phyloP scores from a whole-genome alignment of 129 eudicot species.

The Escallonia herrerae region DNA sequence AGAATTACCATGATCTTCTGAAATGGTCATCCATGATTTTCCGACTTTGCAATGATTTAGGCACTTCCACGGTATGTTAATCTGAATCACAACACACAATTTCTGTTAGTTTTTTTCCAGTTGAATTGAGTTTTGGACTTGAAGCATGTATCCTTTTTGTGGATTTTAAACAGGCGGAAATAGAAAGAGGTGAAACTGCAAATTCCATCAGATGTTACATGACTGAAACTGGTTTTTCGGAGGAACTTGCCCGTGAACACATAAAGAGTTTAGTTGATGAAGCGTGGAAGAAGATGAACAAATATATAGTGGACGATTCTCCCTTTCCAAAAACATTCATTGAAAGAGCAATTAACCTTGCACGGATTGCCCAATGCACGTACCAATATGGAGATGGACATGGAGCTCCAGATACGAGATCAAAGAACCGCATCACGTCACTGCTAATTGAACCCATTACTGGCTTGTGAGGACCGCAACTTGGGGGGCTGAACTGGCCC shows the following conservation, averaged over 20 bases:
- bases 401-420: slow-evolving; percentile 35
- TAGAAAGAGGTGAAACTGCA: slow-evolving; percentile 34
- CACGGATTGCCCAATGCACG: slow-evolving; percentile 30
- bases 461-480: too few species aligned
- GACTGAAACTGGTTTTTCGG: slow-evolving; percentile 32
- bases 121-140: too few species aligned
- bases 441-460: slow-evolving; percentile 27
- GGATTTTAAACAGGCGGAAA: slow-evolving; percentile 15
- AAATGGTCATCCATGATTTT: slow-evolving; percentile 44
- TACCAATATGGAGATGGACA: slow-evolving; percentile 46
- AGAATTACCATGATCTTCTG: slow-evolving; percentile 23
- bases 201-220: slow-evolving; percentile 47
- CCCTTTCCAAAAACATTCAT: slow-evolving; percentile 15
- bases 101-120: too few species aligned
- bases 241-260: slow-evolving; percentile 28
- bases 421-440: slow-evolving; percentile 21
- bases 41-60: slow-evolving; percentile 37
- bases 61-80: slow-evolving; percentile 13
- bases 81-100: not conserved
- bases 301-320: slow-evolving; percentile 17
- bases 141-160: not conserved
- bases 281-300: slow-evolving; percentile 37
- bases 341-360: slow-evolving; percentile 44
- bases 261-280: slow-evolving; percentile 15
- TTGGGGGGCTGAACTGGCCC: too few species aligned